Evolutionary conservation across 495 filamentous ascomycete species (phyloP).

Genomic region (Annulohypoxylon moriforme): DNA sequence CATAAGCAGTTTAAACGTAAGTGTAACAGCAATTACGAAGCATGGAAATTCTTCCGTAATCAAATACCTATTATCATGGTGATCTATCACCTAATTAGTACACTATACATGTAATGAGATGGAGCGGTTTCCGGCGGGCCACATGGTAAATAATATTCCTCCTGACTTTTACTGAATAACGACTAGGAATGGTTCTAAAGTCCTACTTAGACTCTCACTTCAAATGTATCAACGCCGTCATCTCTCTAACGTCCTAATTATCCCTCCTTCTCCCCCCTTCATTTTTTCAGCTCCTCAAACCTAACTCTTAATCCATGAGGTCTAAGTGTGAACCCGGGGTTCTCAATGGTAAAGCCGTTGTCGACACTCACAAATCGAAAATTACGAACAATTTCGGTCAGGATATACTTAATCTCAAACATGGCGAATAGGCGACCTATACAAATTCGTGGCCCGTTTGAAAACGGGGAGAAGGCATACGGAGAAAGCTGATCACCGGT

Average conservation of each 20-base stretch:
- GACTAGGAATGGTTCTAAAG: not conserved
- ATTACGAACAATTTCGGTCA: slow-evolving; percentile 36
- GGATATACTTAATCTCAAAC: slow-evolving; percentile 35
- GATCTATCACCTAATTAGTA: too few species aligned
- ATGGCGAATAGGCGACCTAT: slow-evolving; percentile 35
- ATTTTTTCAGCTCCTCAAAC: slow-evolving; percentile 9
- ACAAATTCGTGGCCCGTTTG: slow-evolving; percentile 37
- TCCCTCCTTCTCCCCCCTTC: not conserved
- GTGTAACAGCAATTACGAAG: too few species aligned
- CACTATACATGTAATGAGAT: too few species aligned
- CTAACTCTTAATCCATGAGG: slow-evolving; percentile 17
- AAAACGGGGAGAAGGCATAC: slow-evolving; percentile 37
- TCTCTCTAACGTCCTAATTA: too few species aligned
- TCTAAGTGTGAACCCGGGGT: slow-evolving; percentile 30
- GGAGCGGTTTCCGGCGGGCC: too few species aligned
- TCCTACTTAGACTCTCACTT: not conserved
- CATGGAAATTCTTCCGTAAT: too few species aligned
- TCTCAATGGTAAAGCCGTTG: slow-evolving; percentile 20
- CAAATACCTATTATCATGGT: too few species aligned
- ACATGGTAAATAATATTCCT: too few species aligned
- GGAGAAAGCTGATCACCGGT: slow-evolving; percentile 22
- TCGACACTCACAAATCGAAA: slow-evolving; percentile 27
- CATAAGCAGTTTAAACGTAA: too few species aligned
- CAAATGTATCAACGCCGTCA: not conserved
- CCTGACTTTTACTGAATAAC: not conserved